Evolutionary conservation across 805 yeast species (phyloP).

Genomic region (Pichia cabralensis): DNA sequence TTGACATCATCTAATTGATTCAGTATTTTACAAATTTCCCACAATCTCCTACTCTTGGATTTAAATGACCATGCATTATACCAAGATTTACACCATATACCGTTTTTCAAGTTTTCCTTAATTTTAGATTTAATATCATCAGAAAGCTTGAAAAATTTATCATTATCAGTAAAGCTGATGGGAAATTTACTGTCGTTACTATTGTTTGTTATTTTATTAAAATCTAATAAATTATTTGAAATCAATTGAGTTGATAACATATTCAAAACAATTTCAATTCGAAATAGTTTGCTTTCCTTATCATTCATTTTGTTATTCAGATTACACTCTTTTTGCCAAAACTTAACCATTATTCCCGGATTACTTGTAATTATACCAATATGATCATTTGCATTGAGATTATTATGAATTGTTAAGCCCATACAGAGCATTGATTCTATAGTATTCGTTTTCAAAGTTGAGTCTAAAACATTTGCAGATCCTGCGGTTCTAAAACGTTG

Average conservation of each 20-base stretch:
- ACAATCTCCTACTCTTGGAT: conserved; percentile 17
- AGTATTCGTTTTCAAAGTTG: conserved; percentile 41
- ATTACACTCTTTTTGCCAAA: conserved; percentile 15
- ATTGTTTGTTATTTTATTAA: too few species aligned
- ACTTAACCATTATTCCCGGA: conserved; percentile 21
- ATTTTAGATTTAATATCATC: not conserved
- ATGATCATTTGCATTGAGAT: not conserved
- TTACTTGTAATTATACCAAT: not conserved
- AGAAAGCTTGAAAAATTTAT: too few species aligned
- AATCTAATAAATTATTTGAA: not conserved
- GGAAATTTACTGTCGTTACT: too few species aligned
- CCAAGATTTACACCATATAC: conserved; percentile 3
- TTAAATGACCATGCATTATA: conserved; percentile 8
- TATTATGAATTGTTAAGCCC: conserved; percentile 9
- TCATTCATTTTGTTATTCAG: not conserved
- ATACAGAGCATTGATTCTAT: conserved; percentile 38
- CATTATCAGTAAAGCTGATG: too few species aligned
- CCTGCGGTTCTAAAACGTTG: conserved; percentile 47
- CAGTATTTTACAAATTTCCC: conserved; percentile 18
- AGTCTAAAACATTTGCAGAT: conserved; percentile 36
- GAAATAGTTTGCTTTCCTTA: conserved; percentile 5
- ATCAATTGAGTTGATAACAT: conserved; percentile 3
- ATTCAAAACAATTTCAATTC: conserved; percentile 6
- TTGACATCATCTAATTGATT: conserved; percentile 13
- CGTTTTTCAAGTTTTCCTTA: not conserved